These are phyloP conservation scores for Yamadazyma philogaea DNA, from an alignment of 805 yeast species.

Conservation along the genomic window DNA sequence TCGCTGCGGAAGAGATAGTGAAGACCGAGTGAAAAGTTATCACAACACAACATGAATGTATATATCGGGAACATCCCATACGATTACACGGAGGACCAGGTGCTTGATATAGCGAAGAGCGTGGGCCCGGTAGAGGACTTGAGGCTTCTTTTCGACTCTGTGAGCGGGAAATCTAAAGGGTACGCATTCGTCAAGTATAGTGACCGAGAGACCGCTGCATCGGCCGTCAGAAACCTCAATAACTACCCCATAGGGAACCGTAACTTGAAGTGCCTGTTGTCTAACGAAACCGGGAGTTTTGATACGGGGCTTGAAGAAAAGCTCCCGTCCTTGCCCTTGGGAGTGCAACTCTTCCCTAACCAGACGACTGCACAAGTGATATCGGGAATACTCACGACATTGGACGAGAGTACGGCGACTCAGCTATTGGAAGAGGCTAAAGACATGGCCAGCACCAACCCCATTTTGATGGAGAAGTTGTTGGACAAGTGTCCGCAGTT, in stretches of 20 bases:
- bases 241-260: slow-evolving; percentile 66
- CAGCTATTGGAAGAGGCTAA: slow-evolving; percentile 57
- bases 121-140: slow-evolving; percentile 84
- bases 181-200: slow-evolving; percentile 82
- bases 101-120: slow-evolving; percentile 76
- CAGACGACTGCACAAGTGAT: slow-evolving; percentile 43
- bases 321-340: slow-evolving; percentile 41
- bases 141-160: slow-evolving; percentile 78
- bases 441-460: slow-evolving; percentile 53
- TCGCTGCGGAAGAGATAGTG: not conserved
- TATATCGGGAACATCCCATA: slow-evolving; percentile 87
- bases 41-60: slow-evolving; percentile 33
- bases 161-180: slow-evolving; percentile 88
- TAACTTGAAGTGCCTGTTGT: slow-evolving; percentile 60
- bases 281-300: slow-evolving; percentile 29
- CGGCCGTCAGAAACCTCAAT: slow-evolving; percentile 86
- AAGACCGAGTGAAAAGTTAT: not conserved
- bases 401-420: slow-evolving; percentile 47
- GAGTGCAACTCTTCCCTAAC: slow-evolving; percentile 38
- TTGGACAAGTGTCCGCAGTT: slow-evolving; percentile 76
- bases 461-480: slow-evolving; percentile 56
- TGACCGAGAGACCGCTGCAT: slow-evolving; percentile 81
- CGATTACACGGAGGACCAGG: slow-evolving; percentile 91
- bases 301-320: slow-evolving; percentile 38
- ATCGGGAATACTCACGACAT: slow-evolving; percentile 41